phyloP scores from a whole-genome alignment of 2,329 filamentous ascomycete species.

The Alternaria hordeiaustralica region DNA sequence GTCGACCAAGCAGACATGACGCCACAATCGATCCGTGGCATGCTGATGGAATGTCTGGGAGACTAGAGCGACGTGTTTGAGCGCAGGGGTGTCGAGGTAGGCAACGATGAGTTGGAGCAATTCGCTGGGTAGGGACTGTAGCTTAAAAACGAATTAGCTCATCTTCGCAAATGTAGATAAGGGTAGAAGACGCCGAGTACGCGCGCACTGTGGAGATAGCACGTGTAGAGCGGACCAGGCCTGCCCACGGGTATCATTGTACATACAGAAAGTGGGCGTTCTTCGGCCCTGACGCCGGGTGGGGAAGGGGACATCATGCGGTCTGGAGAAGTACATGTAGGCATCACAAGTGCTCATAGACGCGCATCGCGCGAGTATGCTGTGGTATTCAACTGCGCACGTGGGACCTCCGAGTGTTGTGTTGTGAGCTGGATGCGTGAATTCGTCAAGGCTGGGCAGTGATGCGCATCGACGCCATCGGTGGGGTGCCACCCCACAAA shows the following conservation, averaged over 20 bases:
- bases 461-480: slow-evolving; percentile 5
- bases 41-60: slow-evolving; percentile 46
- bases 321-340: background rate
- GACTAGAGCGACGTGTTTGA: slow-evolving; percentile 42
- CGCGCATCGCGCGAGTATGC: background rate
- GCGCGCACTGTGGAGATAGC: slow-evolving; percentile 2
- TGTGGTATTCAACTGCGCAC: background rate
- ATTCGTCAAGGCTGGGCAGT: slow-evolving; percentile 5
- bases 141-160: slow-evolving; percentile 19
- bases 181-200: background rate
- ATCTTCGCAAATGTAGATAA: background rate
- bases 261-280: slow-evolving; percentile 8
- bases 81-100: slow-evolving; percentile 38
- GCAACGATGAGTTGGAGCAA: slow-evolving; percentile 50
- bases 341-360: background rate
- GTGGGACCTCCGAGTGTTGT: too few species aligned
- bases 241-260: background rate
- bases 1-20: slow-evolving; percentile 50
- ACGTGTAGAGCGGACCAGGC: slow-evolving; percentile 3
- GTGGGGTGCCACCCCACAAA: slow-evolving; percentile 5
- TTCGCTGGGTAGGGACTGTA: slow-evolving; percentile 50
- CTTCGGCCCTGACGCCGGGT: background rate
- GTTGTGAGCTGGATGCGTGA: slow-evolving; percentile 2
- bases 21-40: slow-evolving; percentile 51
- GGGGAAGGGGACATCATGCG: background rate